These are phyloP conservation scores for Yamadazyma pseudoaaseri DNA, from an alignment of 1,139 yeast genomes.

Conservation along the genomic window DNA sequence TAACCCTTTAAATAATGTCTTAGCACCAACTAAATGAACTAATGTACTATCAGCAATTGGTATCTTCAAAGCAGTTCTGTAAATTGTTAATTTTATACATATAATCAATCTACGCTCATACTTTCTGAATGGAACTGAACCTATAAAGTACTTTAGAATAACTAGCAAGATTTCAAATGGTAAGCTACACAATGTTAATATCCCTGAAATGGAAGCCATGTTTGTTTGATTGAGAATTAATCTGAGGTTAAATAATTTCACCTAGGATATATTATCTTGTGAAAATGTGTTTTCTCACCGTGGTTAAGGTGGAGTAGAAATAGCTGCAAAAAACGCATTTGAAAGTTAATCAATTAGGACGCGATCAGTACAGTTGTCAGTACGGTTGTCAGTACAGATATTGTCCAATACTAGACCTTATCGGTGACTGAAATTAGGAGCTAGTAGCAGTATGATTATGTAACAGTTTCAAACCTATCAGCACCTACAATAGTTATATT, in stretches of 20 bases:
- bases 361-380: too few relatives aligned
- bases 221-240: background rate
- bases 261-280: conserved; percentile 2
- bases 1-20: conserved; percentile 6
- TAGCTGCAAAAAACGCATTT: background rate
- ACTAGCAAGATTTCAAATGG: conserved; percentile 11
- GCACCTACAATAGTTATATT: too few relatives aligned
- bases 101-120: conserved; percentile 16
- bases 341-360: too few relatives aligned
- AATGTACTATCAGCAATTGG: conserved; percentile 16
- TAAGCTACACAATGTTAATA: conserved; percentile 6
- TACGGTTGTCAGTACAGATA: too few relatives aligned
- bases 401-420: too few relatives aligned
- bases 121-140: conserved; percentile 18
- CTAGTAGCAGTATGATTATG: too few relatives aligned
- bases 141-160: conserved; percentile 18
- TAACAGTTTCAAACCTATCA: too few relatives aligned
- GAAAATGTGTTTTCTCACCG: conserved; percentile 4
- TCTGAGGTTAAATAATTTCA: background rate
- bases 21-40: conserved; percentile 3
- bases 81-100: conserved; percentile 21
- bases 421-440: too few relatives aligned
- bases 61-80: conserved; percentile 17
- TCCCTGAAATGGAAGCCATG: conserved; percentile 7
- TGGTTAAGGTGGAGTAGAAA: background rate